phyloP scores from a whole-genome alignment of 805 yeast genomes.

The Ogataea angusta region DNA sequence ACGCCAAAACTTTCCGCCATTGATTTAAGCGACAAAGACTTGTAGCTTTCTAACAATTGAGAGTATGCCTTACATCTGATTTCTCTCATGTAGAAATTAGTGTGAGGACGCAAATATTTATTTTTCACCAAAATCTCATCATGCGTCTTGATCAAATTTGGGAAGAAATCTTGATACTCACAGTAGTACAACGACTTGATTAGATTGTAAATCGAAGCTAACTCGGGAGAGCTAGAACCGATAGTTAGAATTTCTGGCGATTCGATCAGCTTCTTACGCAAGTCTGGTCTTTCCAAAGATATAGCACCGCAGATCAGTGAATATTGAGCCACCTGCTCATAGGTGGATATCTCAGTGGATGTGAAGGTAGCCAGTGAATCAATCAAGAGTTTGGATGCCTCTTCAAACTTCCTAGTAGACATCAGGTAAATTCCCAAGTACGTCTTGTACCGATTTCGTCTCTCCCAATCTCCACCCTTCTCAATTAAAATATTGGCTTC shows the following conservation, averaged over 20 bases:
- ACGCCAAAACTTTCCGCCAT: slow-evolving; percentile 96
- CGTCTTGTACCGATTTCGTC: slow-evolving; percentile 91
- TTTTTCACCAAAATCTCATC: slow-evolving; percentile 64
- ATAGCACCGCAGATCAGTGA: slow-evolving; percentile 88
- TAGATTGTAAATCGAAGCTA: slow-evolving; percentile 78
- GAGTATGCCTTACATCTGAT: slow-evolving; percentile 93
- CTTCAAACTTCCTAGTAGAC: slow-evolving; percentile 81
- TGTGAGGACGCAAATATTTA: slow-evolving; percentile 70
- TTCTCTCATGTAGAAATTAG: slow-evolving; percentile 83
- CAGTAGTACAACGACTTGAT: slow-evolving; percentile 86
- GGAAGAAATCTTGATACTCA: slow-evolving; percentile 78
- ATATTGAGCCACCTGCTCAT: slow-evolving; percentile 85
- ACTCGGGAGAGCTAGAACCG: slow-evolving; percentile 61
- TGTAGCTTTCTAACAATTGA: slow-evolving; percentile 91
- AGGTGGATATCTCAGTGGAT: slow-evolving; percentile 82
- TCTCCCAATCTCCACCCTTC: slow-evolving; percentile 99
- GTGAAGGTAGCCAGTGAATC: slow-evolving; percentile 96
- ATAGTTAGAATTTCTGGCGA: slow-evolving; percentile 90
- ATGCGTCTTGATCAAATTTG: slow-evolving; percentile 71
- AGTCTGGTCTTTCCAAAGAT: slow-evolving; percentile 74
- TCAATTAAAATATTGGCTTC: slow-evolving; percentile 75
- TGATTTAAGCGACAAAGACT: slow-evolving; percentile 80
- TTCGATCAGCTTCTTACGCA: slow-evolving; percentile 82
- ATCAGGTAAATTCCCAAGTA: slow-evolving; percentile 80
- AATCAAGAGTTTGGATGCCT: slow-evolving; percentile 79